These are phyloP conservation scores for Yamadazyma sp. DNA, from an alignment of 805 yeast genomes.

Conservation along the genomic window DNA sequence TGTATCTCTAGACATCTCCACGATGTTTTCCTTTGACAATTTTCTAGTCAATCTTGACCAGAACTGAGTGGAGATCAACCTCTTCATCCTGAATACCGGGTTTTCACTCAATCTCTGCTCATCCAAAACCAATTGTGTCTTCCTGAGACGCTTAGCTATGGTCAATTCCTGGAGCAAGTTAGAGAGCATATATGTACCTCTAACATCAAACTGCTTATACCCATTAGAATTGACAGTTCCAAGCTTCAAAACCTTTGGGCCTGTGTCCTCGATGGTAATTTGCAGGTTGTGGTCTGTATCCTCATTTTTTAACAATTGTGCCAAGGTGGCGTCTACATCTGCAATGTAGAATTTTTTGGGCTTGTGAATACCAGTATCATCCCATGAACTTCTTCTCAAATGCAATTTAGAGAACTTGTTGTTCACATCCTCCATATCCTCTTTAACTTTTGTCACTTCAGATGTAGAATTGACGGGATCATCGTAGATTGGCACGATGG, in stretches of 20 bases:
- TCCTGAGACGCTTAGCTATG: conserved; percentile 77
- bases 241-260: conserved; percentile 30
- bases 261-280: conserved; percentile 41
- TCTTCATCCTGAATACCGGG: conserved; percentile 73
- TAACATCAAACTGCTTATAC: conserved; percentile 63
- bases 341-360: conserved; percentile 64
- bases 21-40: conserved; percentile 60
- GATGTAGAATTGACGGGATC: conserved; percentile 14
- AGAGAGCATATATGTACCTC: conserved; percentile 89
- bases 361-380: conserved; percentile 22
- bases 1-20: conserved; percentile 73
- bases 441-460: conserved; percentile 11
- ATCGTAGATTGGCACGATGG: conserved; percentile 32
- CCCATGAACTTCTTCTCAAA: conserved; percentile 33
- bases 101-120: conserved; percentile 83
- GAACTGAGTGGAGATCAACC: conserved; percentile 73
- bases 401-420: conserved; percentile 15
- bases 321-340: conserved; percentile 71
- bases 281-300: conserved; percentile 86
- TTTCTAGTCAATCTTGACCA: conserved; percentile 79
- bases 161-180: conserved; percentile 87
- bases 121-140: conserved; percentile 75
- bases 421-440: conserved; percentile 7
- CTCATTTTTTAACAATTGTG: conserved; percentile 67
- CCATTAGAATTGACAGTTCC: conserved; percentile 85